Base-by-base conservation (phyloP, 352 stramenopile genomes). In the Peronospora farinosa region DNA sequence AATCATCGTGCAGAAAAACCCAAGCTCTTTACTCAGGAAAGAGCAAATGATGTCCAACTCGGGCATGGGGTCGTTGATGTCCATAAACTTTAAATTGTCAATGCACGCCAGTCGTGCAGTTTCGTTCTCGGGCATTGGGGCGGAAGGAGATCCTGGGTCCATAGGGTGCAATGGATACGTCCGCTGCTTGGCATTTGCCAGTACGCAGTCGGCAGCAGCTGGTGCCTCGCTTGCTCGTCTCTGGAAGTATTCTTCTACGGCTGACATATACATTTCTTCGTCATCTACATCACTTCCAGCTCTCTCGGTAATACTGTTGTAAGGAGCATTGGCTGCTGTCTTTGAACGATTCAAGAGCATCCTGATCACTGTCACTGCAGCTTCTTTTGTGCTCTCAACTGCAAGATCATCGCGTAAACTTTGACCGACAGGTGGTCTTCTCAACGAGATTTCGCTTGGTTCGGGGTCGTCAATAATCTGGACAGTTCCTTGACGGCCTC, bases 31-130 rank as follows among this genome's bases (percentile, higher is more conserved):
- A 27, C 63, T 64, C 1, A 74, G 57, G 27, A 86, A 68, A 5
- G 66, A 60, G 53, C 75, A 84, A 47, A 87, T 76, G 41, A 85
- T 74, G 40, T 74, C 67, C 16, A 84, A 56, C 53, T 86, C 74
- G 0, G 36, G 62, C 62, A 69, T 51, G 1, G 62, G 57, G 8
- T 57, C 57, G 4, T 57, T 58, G 21, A 84, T 56, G 12, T 78
- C 59, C 45, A 73, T 77, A 9, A 86, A 57, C 7, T 63, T 48
- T 1, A 65, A 51, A n/a, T 52, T n/a, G 5, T 68, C 36, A 27
- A 86, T 74, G 3, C 44, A 63, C 15, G 71, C 15, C 2, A 83
- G 37, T 13, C 75, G 75, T n/a, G 53, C 33, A 0, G 30, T 27
- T 36, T 85, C 76, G 47, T 80, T 77, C 11, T 54, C 54, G 3